A percentile compares a stretch with the other conserved stretches of the same genome.
These are phyloP conservation scores for Dactylonectria estremocensis DNA, from an alignment of 2,329 filamentous ascomycete species.

Conservation along the genomic window DNA sequence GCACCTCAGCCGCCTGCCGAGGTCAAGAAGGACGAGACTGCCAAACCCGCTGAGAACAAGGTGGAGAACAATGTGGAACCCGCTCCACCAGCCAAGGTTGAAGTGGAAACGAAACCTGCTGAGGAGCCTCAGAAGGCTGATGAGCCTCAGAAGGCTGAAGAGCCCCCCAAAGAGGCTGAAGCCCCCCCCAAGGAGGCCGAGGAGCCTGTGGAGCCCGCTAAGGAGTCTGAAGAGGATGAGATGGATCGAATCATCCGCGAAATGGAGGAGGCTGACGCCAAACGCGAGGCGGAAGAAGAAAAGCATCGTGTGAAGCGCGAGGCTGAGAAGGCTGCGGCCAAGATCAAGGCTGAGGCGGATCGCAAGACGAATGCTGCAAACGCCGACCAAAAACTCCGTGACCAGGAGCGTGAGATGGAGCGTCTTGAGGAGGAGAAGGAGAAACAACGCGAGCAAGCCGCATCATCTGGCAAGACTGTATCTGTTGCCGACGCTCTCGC, in stretches of 20 bases:
- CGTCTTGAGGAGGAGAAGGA: conserved; percentile 80
- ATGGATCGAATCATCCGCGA: conserved; percentile 73
- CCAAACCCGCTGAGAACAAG: conserved; percentile 29
- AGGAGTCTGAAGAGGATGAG: conserved; percentile 67
- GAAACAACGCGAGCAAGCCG: conserved; percentile 63
- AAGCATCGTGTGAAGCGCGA: conserved; percentile 64
- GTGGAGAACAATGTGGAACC: conserved; percentile 54
- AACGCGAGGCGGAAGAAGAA: conserved; percentile 64
- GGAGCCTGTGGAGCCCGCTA: conserved; percentile 48
- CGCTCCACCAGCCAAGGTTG: conserved; percentile 26
- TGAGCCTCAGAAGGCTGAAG: conserved; percentile 27
- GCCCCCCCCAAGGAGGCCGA: conserved; percentile 47
- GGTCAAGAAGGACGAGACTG: conserved; percentile 48
- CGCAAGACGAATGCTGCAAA: conserved; percentile 65
- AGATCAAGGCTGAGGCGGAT: conserved; percentile 65
- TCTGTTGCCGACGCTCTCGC: conserved; percentile 69
- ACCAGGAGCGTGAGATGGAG: conserved; percentile 81
- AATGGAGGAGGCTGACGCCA: conserved; percentile 71
- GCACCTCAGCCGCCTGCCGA: conserved; percentile 52
- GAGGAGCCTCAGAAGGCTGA: conserved; percentile 27
- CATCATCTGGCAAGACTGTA: conserved; percentile 64
- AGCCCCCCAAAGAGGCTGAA: conserved; percentile 31
- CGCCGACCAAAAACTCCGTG: conserved; percentile 77
- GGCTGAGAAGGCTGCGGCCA: conserved; percentile 62
- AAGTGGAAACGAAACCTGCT: conserved; percentile 11